Percentiles rank a stretch among this genome's conserved stretches.
Conservation (phyloP, 2,329 filamentous ascomycete species). For the Herpotrichia juniperi region DNA sequence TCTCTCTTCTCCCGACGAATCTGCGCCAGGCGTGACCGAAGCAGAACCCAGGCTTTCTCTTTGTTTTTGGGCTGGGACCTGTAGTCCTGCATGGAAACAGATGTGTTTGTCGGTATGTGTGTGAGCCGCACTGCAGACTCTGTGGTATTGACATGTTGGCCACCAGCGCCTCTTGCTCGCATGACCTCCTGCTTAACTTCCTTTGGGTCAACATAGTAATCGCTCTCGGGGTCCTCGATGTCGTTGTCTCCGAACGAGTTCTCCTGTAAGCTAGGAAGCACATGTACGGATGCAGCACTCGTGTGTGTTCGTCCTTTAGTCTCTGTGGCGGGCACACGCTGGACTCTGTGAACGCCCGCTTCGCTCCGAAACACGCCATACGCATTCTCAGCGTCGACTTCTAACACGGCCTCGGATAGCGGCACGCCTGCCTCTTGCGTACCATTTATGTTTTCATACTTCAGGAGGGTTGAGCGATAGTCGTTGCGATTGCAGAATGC, state of each 20-base stretch:
- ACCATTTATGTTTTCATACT: constrained; percentile 78
- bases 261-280: constrained; percentile 81
- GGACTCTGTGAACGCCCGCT: constrained; percentile 93
- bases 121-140: constrained; percentile 94
- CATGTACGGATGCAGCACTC: constrained; percentile 88
- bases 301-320: constrained; percentile 91
- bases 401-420: constrained; percentile 85
- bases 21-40: constrained; percentile 83
- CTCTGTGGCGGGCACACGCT: constrained; percentile 91
- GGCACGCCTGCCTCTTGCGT: constrained; percentile 67
- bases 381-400: constrained; percentile 76
- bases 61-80: constrained; percentile 90
- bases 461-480: constrained; percentile 71
- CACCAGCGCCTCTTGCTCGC: constrained; percentile 88
- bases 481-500: constrained; percentile 74
- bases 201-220: constrained; percentile 85
- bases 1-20: constrained; percentile 81
- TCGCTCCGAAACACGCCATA: constrained; percentile 85
- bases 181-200: constrained; percentile 89
- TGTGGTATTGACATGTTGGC: constrained; percentile 98
- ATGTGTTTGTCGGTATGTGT: constrained; percentile 83
- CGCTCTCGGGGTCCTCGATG: constrained; percentile 82
- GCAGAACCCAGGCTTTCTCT: constrained; percentile 82
- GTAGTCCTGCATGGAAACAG: constrained; percentile 91
- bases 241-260: constrained; percentile 59